Evolutionary conservation across 768 basidiomycete species (phyloP).

Genomic region (Tylopilus sp.): DNA sequence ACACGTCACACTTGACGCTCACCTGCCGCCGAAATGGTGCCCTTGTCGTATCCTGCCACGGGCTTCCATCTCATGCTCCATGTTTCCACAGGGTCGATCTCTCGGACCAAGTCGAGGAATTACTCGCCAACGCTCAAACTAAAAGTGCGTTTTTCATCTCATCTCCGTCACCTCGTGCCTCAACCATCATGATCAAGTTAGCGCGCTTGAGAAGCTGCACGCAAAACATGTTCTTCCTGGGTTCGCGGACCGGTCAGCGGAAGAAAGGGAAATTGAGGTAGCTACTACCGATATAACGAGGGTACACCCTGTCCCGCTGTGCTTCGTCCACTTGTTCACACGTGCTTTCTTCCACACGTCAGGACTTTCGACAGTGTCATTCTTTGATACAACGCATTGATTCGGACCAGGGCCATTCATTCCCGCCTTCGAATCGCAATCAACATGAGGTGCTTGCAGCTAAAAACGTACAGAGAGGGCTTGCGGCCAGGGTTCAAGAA

Average conservation of each 20-base stretch:
- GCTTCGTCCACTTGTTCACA: conserved; percentile 6
- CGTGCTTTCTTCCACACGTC: conserved; percentile 1
- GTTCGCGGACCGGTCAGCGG: conserved; percentile 89
- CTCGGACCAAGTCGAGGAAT: conserved; percentile 83
- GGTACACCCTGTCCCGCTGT: conserved; percentile 38
- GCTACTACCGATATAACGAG: conserved; percentile 86
- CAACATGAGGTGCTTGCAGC: conserved; percentile 63
- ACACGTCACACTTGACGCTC: conserved; percentile 52
- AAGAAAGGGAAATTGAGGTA: conserved; percentile 91
- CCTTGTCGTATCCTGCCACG: not conserved
- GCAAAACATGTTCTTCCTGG: conserved; percentile 95
- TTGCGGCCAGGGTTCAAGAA: conserved; percentile 96
- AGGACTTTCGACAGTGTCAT: conserved; percentile 42
- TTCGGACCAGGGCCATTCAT: conserved; percentile 52
- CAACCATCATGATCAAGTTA: conserved; percentile 49
- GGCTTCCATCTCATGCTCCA: conserved; percentile 15
- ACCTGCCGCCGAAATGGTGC: conserved; percentile 87
- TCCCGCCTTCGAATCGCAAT: conserved; percentile 52
- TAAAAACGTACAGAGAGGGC: conserved; percentile 91
- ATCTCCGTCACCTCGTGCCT: conserved; percentile 9
- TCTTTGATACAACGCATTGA: conserved; percentile 68
- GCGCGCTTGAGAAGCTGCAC: conserved; percentile 89
- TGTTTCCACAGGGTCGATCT: conserved; percentile 74
- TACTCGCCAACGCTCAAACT: conserved; percentile 60
- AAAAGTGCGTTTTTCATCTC: conserved; percentile 62